phyloP scores from a whole-genome alignment of 768 basidiomycete species.

The Udeniomyces megalosporus region DNA sequence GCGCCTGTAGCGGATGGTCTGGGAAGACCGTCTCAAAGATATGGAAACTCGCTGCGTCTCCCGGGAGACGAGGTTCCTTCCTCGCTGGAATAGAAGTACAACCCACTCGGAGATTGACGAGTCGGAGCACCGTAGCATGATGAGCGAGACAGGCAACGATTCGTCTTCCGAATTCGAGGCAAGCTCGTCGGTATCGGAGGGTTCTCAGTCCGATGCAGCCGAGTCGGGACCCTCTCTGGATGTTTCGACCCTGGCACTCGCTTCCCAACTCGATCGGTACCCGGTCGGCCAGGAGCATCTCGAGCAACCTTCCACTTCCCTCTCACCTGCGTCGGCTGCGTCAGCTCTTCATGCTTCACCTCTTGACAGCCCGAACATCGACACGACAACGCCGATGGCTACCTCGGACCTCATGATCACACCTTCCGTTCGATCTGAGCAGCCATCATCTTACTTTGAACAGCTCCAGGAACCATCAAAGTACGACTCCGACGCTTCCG shows the following conservation, averaged over 20 bases:
- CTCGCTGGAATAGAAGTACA: conserved; percentile 19
- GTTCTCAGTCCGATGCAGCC: too few relatives aligned
- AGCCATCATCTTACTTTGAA: neutral
- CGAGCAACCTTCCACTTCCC: too few relatives aligned
- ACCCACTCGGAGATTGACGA: conserved; percentile 27
- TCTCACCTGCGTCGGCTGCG: too few relatives aligned
- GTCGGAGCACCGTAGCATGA: conserved; percentile 16
- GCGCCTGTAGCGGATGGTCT: too few relatives aligned
- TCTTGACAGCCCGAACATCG: neutral
- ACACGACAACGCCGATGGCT: neutral
- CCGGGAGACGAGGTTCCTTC: neutral
- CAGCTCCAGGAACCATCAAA: neutral
- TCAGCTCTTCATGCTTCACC: too few relatives aligned
- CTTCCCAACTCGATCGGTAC: too few relatives aligned
- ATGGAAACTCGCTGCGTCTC: neutral
- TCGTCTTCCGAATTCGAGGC: too few relatives aligned
- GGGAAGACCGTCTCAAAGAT: conserved; percentile 11
- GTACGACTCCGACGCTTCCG: conserved; percentile 26
- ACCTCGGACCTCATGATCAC: neutral
- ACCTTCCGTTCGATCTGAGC: neutral
- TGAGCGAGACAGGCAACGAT: too few relatives aligned
- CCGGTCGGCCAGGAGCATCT: too few relatives aligned
- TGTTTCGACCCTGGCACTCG: too few relatives aligned
- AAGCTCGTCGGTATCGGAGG: too few relatives aligned
- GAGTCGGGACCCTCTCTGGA: too few relatives aligned